Percentiles rank a stretch among this genome's conserved stretches.
phyloP scores from a whole-genome alignment of 257 asterid genomes.

The Scutellaria galericulata region DNA sequence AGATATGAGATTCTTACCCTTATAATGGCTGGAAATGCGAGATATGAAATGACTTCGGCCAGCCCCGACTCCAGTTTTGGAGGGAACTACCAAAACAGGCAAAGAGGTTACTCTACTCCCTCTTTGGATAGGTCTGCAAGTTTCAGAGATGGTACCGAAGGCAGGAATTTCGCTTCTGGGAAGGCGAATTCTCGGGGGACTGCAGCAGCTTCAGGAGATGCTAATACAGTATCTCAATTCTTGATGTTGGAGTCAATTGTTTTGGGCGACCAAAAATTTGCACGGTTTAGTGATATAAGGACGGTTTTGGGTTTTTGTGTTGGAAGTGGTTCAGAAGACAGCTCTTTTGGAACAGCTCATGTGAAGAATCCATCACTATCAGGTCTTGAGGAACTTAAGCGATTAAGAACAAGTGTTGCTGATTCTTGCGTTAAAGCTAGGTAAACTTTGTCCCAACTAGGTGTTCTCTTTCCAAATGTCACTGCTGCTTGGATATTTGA shows the following conservation, averaged over 20 bases:
- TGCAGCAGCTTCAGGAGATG: conserved; percentile 62
- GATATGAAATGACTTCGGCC: conserved; percentile 75
- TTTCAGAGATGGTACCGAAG: conserved; percentile 77
- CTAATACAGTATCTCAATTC: conserved; percentile 62
- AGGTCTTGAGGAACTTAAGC: conserved; percentile 68
- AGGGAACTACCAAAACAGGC: conserved; percentile 75
- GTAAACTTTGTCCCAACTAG: conserved; percentile 45
- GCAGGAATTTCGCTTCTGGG: conserved; percentile 63
- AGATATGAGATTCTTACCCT: conserved; percentile 47
- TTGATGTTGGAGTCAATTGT: conserved; percentile 69
- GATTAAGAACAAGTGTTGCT: conserved; percentile 57
- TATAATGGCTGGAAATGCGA: conserved; percentile 84
- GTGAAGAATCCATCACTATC: conserved; percentile 59
- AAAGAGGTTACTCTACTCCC: conserved; percentile 69
- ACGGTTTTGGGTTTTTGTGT: conserved; percentile 64
- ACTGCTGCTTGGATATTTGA: conserved; percentile 28
- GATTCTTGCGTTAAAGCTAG: conserved; percentile 71
- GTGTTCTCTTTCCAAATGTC: conserved; percentile 23
- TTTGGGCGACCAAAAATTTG: conserved; percentile 55
- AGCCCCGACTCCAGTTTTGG: conserved; percentile 72
- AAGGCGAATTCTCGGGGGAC: conserved; percentile 71
- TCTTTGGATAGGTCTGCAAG: conserved; percentile 78
- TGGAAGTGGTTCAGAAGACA: conserved; percentile 69
- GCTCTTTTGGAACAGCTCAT: conserved; percentile 64
- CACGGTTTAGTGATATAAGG: conserved; percentile 64